Evolutionary conservation across 768 basidiomycete species (phyloP).

Genomic region (Udeniomyces megalosporus): DNA sequence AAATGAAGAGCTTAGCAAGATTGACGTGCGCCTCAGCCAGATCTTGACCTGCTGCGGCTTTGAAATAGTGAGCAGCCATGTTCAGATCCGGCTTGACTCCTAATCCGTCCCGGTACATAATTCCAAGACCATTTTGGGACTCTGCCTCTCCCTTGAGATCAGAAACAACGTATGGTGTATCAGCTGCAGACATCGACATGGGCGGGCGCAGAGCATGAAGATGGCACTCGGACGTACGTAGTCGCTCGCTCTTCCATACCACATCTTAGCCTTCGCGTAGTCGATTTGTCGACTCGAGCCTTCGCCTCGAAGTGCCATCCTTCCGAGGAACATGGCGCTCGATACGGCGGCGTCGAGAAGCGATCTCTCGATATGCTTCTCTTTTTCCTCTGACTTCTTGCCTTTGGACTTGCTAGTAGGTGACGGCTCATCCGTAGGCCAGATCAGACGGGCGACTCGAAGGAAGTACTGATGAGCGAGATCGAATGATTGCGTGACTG

Average conservation of each 20-base stretch:
- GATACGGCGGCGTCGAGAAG: constrained; percentile 44
- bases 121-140: constrained; percentile 73
- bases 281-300: constrained; percentile 56
- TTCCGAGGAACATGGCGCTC: constrained; percentile 73
- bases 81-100: constrained; percentile 47
- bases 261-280: constrained; percentile 60
- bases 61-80: constrained; percentile 52
- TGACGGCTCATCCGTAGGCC: constrained; percentile 58
- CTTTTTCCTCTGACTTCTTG: constrained; percentile 26
- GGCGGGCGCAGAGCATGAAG: neutral
- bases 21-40: constrained; percentile 85
- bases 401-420: neutral
- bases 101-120: constrained; percentile 81
- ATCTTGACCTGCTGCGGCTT: constrained; percentile 66
- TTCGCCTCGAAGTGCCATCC: constrained; percentile 89
- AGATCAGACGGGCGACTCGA: constrained; percentile 63
- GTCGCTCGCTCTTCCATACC: constrained; percentile 68
- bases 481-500: constrained; percentile 61
- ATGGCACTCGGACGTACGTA: neutral
- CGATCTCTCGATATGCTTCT: constrained; percentile 22
- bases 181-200: neutral
- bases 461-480: constrained; percentile 71
- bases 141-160: constrained; percentile 67
- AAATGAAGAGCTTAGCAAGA: constrained; percentile 48
- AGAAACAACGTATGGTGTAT: neutral